phyloP scores from a whole-genome alignment of 139 green algal species.

The Haematococcus sp. region DNA sequence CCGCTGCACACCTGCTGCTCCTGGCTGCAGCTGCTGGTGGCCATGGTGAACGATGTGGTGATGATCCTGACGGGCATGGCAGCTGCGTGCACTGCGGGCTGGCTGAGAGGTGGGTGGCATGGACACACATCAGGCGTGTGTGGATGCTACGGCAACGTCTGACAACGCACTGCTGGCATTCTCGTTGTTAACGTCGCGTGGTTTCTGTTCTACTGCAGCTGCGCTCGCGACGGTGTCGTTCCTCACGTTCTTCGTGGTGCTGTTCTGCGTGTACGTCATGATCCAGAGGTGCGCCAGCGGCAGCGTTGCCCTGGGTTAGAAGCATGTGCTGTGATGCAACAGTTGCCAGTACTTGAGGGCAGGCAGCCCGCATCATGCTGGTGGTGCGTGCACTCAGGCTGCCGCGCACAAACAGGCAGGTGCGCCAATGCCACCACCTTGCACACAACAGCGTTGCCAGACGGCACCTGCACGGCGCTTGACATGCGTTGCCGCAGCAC shows the following conservation, averaged over 20 bases:
- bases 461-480: no score
- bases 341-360: no score
- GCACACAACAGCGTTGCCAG: no score
- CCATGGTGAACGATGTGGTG: constrained; percentile 25
- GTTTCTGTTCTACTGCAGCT: not conserved
- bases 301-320: no score
- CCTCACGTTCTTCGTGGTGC: constrained; percentile 24
- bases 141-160: no score
- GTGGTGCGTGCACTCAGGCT: no score
- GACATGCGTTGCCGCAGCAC: constrained; percentile 12
- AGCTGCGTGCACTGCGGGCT: constrained; percentile 16
- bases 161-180: no score
- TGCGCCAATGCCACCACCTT: no score
- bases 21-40: constrained; percentile 7
- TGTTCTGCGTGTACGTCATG: constrained; percentile 31
- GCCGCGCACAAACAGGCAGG: no score
- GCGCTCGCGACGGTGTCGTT: constrained; percentile 19
- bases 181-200: not conserved
- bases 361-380: no score
- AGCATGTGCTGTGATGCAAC: no score
- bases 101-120: constrained; percentile 15
- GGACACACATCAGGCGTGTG: no score
- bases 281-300: constrained; percentile 15
- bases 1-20: not conserved
- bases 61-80: constrained; percentile 44